These are phyloP conservation scores for Didymella glomerata DNA, from an alignment of 2,329 filamentous ascomycete species.

Conservation along the genomic window DNA sequence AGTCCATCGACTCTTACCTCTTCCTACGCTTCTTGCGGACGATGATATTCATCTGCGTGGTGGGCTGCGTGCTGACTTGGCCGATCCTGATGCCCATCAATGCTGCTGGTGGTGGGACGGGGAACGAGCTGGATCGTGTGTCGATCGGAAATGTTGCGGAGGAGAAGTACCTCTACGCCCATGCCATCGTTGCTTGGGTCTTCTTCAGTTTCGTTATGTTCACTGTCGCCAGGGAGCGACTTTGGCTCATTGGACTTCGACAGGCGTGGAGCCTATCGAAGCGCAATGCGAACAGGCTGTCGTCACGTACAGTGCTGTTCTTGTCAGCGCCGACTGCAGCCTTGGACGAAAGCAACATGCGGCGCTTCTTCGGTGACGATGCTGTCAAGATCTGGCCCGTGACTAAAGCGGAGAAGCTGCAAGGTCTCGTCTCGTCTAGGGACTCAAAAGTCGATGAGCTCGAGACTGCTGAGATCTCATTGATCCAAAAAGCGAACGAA, in stretches of 20 bases:
- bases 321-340: constrained; percentile 83
- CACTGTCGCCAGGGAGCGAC: constrained; percentile 83
- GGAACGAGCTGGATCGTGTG: constrained; percentile 76
- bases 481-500: constrained; percentile 81
- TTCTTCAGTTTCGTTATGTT: constrained; percentile 90
- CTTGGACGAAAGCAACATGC: constrained; percentile 77
- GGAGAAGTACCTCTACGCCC: constrained; percentile 75
- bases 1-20: constrained; percentile 90
- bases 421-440: constrained; percentile 81
- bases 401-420: constrained; percentile 77
- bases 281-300: constrained; percentile 83
- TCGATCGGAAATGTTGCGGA: constrained; percentile 78
- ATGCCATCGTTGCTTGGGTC: constrained; percentile 80
- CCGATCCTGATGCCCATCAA: constrained; percentile 90
- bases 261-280: constrained; percentile 92
- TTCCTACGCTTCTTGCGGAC: constrained; percentile 89
- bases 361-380: constrained; percentile 79
- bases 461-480: constrained; percentile 84
- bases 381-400: constrained; percentile 87
- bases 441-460: constrained; percentile 82
- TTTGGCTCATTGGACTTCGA: constrained; percentile 91
- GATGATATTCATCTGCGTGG: constrained; percentile 77
- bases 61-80: constrained; percentile 85
- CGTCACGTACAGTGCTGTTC: constrained; percentile 89
- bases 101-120: constrained; percentile 75